Percentiles rank a stretch among this genome's conserved stretches.
These are phyloP conservation scores for Piromyces sp. DNA, from an alignment of 192 early-diverging fungal genomes.

Conservation along the genomic window DNA sequence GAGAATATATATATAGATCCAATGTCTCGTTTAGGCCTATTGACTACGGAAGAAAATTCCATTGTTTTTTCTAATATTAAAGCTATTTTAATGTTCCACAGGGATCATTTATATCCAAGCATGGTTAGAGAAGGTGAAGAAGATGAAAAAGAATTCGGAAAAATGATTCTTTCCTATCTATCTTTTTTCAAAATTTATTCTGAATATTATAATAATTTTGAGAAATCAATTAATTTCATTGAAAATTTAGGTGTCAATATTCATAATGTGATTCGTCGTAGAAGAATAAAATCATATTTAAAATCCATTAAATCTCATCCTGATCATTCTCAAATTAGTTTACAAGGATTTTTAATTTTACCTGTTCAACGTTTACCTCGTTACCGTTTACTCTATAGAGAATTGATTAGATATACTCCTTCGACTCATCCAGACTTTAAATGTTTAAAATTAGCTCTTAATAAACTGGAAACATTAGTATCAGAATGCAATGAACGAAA, in stretches of 20 bases:
- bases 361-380: conserved; percentile 89
- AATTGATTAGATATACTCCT: conserved; percentile 61
- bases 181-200: not conserved
- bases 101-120: not conserved
- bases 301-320: not conserved
- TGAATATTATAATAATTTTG: not conserved
- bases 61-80: not conserved
- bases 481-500: conserved; percentile 74
- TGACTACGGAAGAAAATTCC: not conserved
- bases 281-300: not conserved
- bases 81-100: not conserved
- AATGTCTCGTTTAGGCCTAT: not conserved
- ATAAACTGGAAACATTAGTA: conserved; percentile 12
- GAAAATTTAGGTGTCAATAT: not conserved
- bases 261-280: not conserved
- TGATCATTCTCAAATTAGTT: conserved; percentile 40
- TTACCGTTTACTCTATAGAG: conserved; percentile 71
- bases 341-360: conserved; percentile 69
- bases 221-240: not conserved
- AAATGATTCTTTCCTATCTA: not conserved
- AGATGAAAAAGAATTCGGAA: not conserved
- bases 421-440: not conserved
- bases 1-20: not conserved
- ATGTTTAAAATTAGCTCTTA: not conserved
- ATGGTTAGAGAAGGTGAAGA: not conserved